phyloP scores from a whole-genome alignment of 345 rosid genomes.

The Eucalyptus erythrocorys region DNA sequence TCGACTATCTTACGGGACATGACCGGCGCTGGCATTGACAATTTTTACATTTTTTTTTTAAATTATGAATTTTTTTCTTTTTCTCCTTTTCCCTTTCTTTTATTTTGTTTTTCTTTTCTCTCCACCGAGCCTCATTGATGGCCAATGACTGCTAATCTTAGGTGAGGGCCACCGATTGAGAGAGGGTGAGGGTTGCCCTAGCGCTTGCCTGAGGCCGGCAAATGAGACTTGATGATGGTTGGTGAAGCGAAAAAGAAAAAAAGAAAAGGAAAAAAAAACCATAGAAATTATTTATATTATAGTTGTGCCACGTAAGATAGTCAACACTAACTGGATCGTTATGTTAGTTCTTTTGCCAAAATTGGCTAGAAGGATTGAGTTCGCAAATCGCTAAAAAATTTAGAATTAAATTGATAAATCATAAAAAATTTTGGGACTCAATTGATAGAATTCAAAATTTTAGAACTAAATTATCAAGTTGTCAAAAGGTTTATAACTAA shows the following conservation, averaged over 20 bases:
- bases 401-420: background rate
- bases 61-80: too few species aligned
- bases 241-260: background rate
- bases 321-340: accelerated
- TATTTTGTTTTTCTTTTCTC: background rate
- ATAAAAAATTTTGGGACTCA: too few species aligned
- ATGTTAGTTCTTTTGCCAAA: too few species aligned
- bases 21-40: accelerated
- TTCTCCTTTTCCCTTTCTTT: background rate
- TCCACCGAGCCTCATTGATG: background rate
- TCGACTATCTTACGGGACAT: accelerated
- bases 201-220: accelerated
- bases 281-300: accelerated
- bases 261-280: accelerated
- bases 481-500: too few species aligned
- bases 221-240: accelerated
- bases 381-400: background rate
- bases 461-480: too few species aligned
- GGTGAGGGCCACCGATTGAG: accelerated
- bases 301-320: accelerated
- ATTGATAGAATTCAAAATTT: too few species aligned
- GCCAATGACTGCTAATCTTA: accelerated
- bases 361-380: background rate
- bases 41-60: too few species aligned
- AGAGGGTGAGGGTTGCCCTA: background rate